Percentiles rank a stretch among this genome's conserved stretches.
phyloP scores from a whole-genome alignment of 352 stramenopile species.

The Aphanomyces euteiches region DNA sequence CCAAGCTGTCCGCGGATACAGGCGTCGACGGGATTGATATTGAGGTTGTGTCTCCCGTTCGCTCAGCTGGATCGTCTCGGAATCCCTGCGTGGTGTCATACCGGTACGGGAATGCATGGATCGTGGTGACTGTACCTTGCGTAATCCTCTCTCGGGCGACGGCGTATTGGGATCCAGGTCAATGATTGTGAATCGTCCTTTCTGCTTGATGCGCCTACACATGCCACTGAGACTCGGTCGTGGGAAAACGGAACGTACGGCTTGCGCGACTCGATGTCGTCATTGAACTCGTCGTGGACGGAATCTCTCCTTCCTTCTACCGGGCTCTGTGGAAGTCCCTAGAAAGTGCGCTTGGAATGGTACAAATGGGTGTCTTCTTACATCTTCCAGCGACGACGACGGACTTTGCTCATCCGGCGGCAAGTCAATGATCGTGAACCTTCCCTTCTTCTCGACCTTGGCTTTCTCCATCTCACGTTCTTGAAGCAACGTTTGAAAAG shows the following conservation, averaged over 20 bases:
- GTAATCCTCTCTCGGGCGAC: constrained; percentile 15
- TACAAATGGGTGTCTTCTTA: background rate
- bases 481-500: background rate
- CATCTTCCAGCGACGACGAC: background rate
- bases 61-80: background rate
- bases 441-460: constrained; percentile 27
- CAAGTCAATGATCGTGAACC: constrained; percentile 31
- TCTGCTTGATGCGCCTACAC: constrained; percentile 29
- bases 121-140: background rate
- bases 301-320: background rate
- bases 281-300: background rate
- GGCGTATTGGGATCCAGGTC: constrained; percentile 26
- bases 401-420: constrained; percentile 19
- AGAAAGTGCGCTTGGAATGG: background rate
- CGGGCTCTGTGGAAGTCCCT: background rate
- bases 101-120: background rate
- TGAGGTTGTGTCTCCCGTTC: background rate
- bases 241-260: constrained; percentile 7
- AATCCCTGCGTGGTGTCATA: background rate
- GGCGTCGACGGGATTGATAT: background rate
- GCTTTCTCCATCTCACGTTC: constrained; percentile 19
- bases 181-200: constrained; percentile 29
- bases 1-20: background rate
- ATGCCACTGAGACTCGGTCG: background rate
- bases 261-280: background rate